phyloP scores from a whole-genome alignment of 2,329 filamentous ascomycete species.

The Epichloe hybrida region DNA sequence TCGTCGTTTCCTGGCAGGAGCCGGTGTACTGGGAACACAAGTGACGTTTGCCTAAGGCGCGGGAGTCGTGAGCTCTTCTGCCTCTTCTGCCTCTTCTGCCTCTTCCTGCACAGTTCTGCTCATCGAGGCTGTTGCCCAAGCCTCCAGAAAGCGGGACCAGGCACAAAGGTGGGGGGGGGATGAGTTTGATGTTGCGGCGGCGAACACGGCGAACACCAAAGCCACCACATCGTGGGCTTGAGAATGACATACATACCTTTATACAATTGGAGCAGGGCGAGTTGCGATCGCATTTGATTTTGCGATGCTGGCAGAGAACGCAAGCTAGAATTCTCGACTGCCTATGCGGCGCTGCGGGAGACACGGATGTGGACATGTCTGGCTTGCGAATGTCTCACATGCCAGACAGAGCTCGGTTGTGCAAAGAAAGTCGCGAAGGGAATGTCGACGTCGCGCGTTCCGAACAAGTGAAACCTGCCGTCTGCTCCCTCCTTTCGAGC shows the following conservation, averaged over 20 bases:
- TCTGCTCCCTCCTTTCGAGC: no score
- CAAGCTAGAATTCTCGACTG: conserved; percentile 36
- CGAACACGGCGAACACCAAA: background rate
- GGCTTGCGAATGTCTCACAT: conserved; percentile 15
- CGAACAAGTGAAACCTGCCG: no score
- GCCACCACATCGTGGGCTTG: background rate
- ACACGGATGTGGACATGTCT: conserved; percentile 19
- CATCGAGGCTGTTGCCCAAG: background rate
- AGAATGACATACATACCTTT: conserved; percentile 31
- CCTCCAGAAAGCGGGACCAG: background rate
- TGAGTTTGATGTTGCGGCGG: background rate
- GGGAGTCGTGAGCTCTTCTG: conserved; percentile 3
- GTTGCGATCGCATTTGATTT: conserved; percentile 48
- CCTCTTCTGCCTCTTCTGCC: no score
- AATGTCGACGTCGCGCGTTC: background rate
- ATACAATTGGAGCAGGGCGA: conserved; percentile 47
- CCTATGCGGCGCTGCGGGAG: conserved; percentile 20
- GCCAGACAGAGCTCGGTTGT: conserved; percentile 9
- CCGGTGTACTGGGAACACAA: conserved; percentile 46
- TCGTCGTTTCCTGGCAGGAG: conserved; percentile 44
- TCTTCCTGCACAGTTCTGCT: background rate
- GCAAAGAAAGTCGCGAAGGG: background rate
- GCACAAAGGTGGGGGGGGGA: background rate
- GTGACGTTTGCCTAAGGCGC: conserved; percentile 38
- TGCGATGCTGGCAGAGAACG: conserved; percentile 45